Conservation (phyloP, 495 filamentous ascomycete genomes). For the Endocarpon pusillum region DNA sequence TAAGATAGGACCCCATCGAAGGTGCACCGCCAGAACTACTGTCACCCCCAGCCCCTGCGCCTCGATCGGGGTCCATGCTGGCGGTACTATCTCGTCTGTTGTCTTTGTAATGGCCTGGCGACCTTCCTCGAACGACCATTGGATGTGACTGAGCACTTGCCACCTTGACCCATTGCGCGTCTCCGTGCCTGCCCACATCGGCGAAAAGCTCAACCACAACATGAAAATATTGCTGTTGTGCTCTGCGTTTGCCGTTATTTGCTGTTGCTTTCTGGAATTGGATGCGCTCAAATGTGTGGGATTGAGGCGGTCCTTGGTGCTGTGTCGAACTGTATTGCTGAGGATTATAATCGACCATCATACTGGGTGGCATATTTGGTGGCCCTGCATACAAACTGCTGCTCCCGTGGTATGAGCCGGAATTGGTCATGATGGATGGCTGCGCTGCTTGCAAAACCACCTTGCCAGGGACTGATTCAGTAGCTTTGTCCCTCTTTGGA, state of each 20-base stretch:
- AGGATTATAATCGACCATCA: constrained; percentile 1
- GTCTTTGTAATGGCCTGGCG: constrained; percentile 83
- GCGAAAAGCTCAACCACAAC: constrained; percentile 79
- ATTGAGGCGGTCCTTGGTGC: constrained; percentile 12
- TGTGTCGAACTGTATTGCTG: constrained; percentile 1
- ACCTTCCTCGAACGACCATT: constrained; percentile 87
- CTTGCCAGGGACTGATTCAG: constrained; percentile 58
- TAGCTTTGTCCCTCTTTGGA: constrained; percentile 86
- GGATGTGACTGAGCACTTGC: constrained; percentile 62
- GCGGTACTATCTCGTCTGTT: constrained; percentile 55
- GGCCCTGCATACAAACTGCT: constrained; percentile 18
- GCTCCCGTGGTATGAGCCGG: constrained; percentile 16
- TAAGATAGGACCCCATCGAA: no score
- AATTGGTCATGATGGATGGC: constrained; percentile 26
- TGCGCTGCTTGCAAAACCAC: constrained; percentile 51
- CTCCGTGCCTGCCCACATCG: constrained; percentile 28
- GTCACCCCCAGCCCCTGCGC: constrained; percentile 21
- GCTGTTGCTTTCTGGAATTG: constrained; percentile 94
- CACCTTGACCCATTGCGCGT: constrained; percentile 51
- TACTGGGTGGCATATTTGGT: constrained; percentile 8
- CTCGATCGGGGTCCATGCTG: constrained; percentile 53
- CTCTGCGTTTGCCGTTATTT: constrained; percentile 86
- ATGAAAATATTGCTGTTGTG: constrained; percentile 88
- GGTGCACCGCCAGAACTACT: no score
- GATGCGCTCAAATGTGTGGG: constrained; percentile 71